Base-by-base conservation (phyloP, 2,329 filamentous ascomycete species). In the Colletotrichum zoysiae region DNA sequence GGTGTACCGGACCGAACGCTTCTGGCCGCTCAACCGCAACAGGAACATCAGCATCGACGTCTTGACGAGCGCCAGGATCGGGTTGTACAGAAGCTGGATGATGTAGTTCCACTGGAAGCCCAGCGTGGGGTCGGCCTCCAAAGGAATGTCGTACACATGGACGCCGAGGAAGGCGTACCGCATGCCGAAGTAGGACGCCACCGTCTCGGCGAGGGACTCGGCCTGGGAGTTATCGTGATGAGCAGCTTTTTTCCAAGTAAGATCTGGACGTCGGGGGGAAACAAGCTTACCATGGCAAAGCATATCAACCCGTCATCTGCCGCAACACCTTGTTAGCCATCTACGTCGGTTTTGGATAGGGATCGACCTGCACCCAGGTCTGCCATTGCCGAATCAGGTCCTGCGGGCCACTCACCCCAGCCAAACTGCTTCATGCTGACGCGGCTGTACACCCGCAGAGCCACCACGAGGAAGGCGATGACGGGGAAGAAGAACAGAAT, bases 11-110 rank as follows among this genome's bases (percentile, higher is more conserved):
- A 80, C 74, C 40, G 76, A 70, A 14, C 74, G 67, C 69, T 79
- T 79, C 66, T 79, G 77, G 26, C 78, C 77, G 59, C 79, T 79
- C 16, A 81, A 68, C 38, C 79, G 78, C 16, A 79, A 74, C n/a
- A 80, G 76, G 73, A 80, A 82, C 60, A 80, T 75, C 46, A 81
- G 75, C 42, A 80, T 77, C 0, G 80, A 81, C 0, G 78, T 77
- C 74, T 81, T 81, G 73, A 82, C 79, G 48, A 81, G 75, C 4
- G 80, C 78, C 16, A 81, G 71, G 46, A 81, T 80, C 5, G 79
- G 79, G 70, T 81, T 80, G 75, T 81, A 81, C 11, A 81, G 73
- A 12, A 81, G 75, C 66, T 81, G 78, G 1, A 80, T 78, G 50
- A 77, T 78, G 57, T 78, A 81, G 42, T 75, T 70, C 79, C 80